Evolutionary conservation across 352 stramenopile genomes (phyloP).

Genomic region (Pythium vanterpoolii): DNA sequence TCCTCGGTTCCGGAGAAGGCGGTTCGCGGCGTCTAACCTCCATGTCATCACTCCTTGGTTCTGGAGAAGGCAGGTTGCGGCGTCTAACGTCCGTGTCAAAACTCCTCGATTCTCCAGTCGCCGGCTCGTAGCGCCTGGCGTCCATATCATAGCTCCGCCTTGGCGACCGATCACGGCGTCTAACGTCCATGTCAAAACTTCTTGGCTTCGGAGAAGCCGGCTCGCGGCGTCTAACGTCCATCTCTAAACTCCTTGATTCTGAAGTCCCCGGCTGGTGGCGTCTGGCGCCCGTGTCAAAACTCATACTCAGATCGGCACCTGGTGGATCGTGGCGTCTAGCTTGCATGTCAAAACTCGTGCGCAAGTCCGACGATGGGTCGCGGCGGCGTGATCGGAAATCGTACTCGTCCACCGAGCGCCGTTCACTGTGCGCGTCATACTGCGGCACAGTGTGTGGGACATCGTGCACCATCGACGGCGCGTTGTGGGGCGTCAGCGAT

Average conservation of each 20-base stretch:
- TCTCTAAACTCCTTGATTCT: too few species aligned
- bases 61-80: too few species aligned
- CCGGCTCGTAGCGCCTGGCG: background rate
- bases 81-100: background rate
- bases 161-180: background rate
- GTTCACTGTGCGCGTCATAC: slow-evolving; percentile 10
- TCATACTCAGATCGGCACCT: background rate
- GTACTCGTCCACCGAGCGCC: slow-evolving; percentile 1
- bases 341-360: background rate
- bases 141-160: background rate
- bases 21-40: background rate
- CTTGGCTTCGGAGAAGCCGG: too few species aligned
- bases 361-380: background rate
- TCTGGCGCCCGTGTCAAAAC: background rate
- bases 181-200: background rate
- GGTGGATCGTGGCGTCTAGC: background rate
- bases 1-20: too few species aligned
- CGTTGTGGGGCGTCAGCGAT: background rate
- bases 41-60: too few species aligned
- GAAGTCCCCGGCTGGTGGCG: too few species aligned
- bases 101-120: too few species aligned
- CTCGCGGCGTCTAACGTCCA: background rate
- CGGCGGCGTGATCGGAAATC: background rate
- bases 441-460: background rate
- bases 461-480: slow-evolving; percentile 7